These are phyloP conservation scores for Styphnolobium japonicum DNA, from an alignment of 306 rosid species.

Conservation along the genomic window DNA sequence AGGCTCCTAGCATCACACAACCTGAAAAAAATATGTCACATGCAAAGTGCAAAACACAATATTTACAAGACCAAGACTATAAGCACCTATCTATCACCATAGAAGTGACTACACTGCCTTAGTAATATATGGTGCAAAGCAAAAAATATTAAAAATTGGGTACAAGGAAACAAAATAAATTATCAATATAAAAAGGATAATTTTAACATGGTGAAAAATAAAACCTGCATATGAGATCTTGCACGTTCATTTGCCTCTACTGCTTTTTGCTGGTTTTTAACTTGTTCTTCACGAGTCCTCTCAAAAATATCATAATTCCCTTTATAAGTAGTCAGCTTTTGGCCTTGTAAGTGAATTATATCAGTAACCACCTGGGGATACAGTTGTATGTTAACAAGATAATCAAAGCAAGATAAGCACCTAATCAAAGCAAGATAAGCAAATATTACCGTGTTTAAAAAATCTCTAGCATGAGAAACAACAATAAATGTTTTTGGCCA, in stretches of 20 bases:
- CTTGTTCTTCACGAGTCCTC: constrained; percentile 80
- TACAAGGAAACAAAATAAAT: background rate
- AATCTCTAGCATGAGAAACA: constrained; percentile 99
- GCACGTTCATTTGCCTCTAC: constrained; percentile 86
- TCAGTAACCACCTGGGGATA: constrained; percentile 83
- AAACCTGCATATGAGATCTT: constrained; percentile 95
- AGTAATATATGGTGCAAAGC: background rate
- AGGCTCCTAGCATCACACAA: background rate
- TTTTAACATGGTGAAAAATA: background rate
- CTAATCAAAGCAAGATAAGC: constrained; percentile 4
- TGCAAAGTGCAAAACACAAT: background rate
- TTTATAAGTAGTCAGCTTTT: constrained; percentile 68
- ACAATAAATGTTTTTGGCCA: constrained; percentile 97
- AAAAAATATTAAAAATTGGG: background rate
- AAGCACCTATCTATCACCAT: constrained; percentile 1
- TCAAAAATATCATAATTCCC: constrained; percentile 94
- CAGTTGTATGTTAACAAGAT: constrained; percentile 16
- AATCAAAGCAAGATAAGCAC: background rate
- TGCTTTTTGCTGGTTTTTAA: constrained; percentile 92
- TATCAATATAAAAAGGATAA: background rate
- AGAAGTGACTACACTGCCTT: background rate
- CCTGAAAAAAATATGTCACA: background rate
- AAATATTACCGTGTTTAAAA: constrained; percentile 82
- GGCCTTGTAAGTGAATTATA: constrained; percentile 85
- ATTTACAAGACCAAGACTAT: background rate